Conservation (phyloP, 306 rosid genomes). For the Mimosa bimucronata region DNA sequence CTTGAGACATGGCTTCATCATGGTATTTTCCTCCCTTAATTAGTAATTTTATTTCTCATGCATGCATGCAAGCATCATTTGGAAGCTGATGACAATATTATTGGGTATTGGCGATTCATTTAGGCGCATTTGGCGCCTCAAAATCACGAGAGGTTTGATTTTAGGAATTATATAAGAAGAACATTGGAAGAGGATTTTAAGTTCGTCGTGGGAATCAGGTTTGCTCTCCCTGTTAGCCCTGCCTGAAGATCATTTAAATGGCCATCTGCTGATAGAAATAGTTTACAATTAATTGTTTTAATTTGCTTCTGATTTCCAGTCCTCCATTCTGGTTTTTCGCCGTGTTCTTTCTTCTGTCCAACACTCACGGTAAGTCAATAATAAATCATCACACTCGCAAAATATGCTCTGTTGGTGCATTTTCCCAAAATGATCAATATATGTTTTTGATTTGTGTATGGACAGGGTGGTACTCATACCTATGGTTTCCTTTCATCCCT, state of each 20-base stretch:
- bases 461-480: slow-evolving; percentile 76
- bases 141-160: slow-evolving; percentile 69
- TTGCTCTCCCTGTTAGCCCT: not conserved
- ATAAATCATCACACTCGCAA: not conserved
- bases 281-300: not conserved
- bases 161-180: slow-evolving; percentile 73
- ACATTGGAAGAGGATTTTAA: slow-evolving; percentile 90
- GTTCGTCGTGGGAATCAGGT: slow-evolving; percentile 91
- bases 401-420: not conserved
- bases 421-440: not conserved
- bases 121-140: slow-evolving; percentile 97
- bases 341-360: slow-evolving; percentile 70
- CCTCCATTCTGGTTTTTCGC: slow-evolving; percentile 89
- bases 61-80: not conserved
- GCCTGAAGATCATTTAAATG: not conserved
- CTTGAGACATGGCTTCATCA: slow-evolving; percentile 65
- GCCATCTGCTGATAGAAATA: not conserved
- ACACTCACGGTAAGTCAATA: slow-evolving; percentile 65
- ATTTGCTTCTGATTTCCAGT: slow-evolving; percentile 39
- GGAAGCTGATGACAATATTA: not conserved
- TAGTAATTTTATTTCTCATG: not conserved
- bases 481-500: slow-evolving; percentile 83
- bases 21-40: slow-evolving; percentile 39
- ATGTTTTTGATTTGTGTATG: not conserved
- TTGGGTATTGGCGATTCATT: not conserved